Conservation (phyloP, 2,329 filamentous ascomycete genomes). For the Didymellaceae sp. region DNA sequence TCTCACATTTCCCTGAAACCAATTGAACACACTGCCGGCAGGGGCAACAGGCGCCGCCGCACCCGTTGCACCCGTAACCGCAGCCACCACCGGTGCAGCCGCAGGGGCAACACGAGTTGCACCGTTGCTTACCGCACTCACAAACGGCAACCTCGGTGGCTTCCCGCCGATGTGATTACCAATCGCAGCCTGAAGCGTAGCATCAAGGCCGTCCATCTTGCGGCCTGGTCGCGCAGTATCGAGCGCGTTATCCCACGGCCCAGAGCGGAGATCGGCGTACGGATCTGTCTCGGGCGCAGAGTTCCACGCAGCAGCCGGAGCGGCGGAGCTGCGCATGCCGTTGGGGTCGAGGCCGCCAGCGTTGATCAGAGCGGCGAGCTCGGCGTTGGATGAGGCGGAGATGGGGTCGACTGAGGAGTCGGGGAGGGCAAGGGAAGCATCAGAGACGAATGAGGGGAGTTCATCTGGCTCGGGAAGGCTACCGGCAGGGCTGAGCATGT, state of each 20-base stretch:
- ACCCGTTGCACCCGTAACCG: background rate
- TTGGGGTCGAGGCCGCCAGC: constrained; percentile 11
- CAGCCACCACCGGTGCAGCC: background rate
- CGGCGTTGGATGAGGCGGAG: background rate
- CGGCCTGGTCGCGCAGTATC: background rate
- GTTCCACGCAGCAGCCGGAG: background rate
- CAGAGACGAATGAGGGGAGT: background rate
- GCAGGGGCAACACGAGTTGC: too few relatives aligned
- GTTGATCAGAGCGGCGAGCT: background rate
- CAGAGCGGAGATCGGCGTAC: background rate
- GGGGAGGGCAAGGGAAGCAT: background rate
- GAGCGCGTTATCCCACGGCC: background rate
- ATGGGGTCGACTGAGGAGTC: background rate
- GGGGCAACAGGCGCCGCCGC: too few relatives aligned
- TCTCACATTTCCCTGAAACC: constrained; percentile 7
- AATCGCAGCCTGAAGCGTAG: constrained; percentile 2
- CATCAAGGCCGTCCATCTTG: constrained; percentile 2
- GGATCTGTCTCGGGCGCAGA: background rate
- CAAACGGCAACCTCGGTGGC: background rate
- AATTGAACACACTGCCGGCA: background rate
- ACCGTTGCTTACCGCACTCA: too few relatives aligned
- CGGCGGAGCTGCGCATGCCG: background rate
- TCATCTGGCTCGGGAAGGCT: background rate
- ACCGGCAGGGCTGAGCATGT: background rate
- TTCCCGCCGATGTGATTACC: background rate